Base-by-base conservation (phyloP, 208 protist genomes). In the Wallacemonas sp. region DNA sequence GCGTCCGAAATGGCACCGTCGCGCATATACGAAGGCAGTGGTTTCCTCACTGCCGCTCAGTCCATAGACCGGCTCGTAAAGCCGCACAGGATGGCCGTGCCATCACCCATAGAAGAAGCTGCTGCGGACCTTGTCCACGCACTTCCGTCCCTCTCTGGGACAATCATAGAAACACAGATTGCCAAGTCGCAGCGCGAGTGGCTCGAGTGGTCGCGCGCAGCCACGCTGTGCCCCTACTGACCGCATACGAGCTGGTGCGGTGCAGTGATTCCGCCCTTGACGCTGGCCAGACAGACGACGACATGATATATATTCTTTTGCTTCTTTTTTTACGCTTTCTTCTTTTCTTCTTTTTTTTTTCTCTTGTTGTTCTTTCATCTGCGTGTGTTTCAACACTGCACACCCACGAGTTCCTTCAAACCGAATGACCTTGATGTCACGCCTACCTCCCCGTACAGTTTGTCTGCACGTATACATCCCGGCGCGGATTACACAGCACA, bases 91-190 rank as follows among this genome's bases (percentile, higher is more conserved):
- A 28, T 4, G 5, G 7, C 10, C 3, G 14, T 4, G 36, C n/a
- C 52, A 41, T 23, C 22, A 0, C 22, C 14, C 52, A 59, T 59
- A 59, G 52, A 59, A 22, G 31, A 59, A 22, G 16, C 52, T 26
- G 16, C 42, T 7, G 10, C 16, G 4, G 25, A 55, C 25, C 8
- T 14, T 26, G 23, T 1, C 4, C 10, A 22, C 26, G n/a, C 38
- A 3, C 23, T 48, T 10, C 39, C 54, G 31, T 84, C 78, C 29
- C 73, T 84, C 4, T 76, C 73, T 3, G 73, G 68, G 39, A 74
- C 73, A 1, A 63, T 84, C 54, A 79, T 84, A 67, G 78, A 79
- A 57, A 54, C 29, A 2, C 74, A 76, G 57, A 79, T 77, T 23
- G 52, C 67, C 23, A 70, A 67, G 57, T 63, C 69, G 44, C 71